Evolutionary conservation across 805 yeast species (phyloP), one percentile per base, ranked within the genome.

Genomic region (Suhomyces vadensis): DNA sequence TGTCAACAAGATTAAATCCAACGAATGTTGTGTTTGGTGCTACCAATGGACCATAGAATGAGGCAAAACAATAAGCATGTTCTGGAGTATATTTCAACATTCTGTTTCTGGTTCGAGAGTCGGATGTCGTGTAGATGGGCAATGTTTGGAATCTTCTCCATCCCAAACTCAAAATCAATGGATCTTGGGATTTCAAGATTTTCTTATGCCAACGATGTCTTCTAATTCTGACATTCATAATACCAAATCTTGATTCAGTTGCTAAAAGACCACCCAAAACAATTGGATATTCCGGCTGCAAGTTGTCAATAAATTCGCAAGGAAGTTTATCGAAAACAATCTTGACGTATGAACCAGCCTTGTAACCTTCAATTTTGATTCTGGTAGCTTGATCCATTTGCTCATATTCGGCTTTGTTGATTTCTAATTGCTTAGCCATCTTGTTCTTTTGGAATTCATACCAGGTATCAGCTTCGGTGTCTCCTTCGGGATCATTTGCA

Each of bases 191-290:
- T 66, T 94, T 94, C 56, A 94, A 74, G 47, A 95, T 88, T 76
- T 90, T 90, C 62, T 90, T 92, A 69, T 94, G 97, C 99, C 99
- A 94, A 73, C 99, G 83, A 64, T 94, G 99, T 67, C 97, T 83
- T 81, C 97, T 90, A 49, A 94, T 81, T 71, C 98, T 82, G 38
- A 88, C 97, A 60, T 88, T 92, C 70, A 90, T 75, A 58, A 87
- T 85, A 5, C 99, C 99, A 61, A 91, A 92, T 59, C 95, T 77
- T 46, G 90, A 85, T 62, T 94, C 99, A 4, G 96, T 88, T 27
- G 94, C 81, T 47, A 92, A 71, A 46, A 94, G 71, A 2, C 98
- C 97, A 47, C 99, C 99, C 55, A 95, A 69, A 13, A 94, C 79
- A 22, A 94, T 74, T 9, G 99, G 98, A 58, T 72, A 90, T 33